Percentiles rank a stretch among this genome's conserved stretches.
Evolutionary conservation across 2,329 filamentous ascomycete species (phyloP).

Genomic region (Davidsoniella neocaledoniae): DNA sequence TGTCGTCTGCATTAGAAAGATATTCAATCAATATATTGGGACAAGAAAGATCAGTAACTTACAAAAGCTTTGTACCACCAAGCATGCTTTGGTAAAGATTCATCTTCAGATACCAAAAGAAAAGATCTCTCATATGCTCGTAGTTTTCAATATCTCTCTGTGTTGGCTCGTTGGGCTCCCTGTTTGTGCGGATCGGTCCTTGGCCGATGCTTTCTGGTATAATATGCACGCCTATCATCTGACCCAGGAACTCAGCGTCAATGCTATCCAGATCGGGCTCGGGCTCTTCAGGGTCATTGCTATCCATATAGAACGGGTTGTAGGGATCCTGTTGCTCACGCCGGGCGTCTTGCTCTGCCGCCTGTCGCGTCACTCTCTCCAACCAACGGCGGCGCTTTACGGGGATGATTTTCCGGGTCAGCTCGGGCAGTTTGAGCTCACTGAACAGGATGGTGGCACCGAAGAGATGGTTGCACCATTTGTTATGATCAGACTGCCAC

Average conservation of each 20-base stretch:
- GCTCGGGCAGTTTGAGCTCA: constrained; percentile 62
- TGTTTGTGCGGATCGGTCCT: constrained; percentile 20
- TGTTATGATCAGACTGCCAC: constrained; percentile 82
- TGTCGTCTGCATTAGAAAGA: constrained; percentile 20
- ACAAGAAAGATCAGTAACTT: constrained; percentile 24
- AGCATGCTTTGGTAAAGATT: constrained; percentile 83
- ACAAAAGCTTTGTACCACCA: constrained; percentile 75
- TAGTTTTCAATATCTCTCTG: constrained; percentile 59
- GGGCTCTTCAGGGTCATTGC: constrained; percentile 14
- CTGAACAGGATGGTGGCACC: constrained; percentile 68
- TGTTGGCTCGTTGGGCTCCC: constrained; percentile 25
- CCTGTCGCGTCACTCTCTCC: constrained; percentile 22
- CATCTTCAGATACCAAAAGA: constrained; percentile 94
- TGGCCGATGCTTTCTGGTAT: constrained; percentile 23
- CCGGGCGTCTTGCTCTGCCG: not conserved
- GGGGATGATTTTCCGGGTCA: constrained; percentile 54
- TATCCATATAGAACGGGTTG: constrained; percentile 16
- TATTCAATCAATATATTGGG: constrained; percentile 14
- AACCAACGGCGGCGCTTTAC: constrained; percentile 33
- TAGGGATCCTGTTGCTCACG: constrained; percentile 16
- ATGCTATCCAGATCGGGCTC: constrained; percentile 22
- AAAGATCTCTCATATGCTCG: constrained; percentile 69
- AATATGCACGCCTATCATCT: constrained; percentile 25
- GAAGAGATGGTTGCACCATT: constrained; percentile 79
- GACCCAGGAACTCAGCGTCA: constrained; percentile 25